phyloP scores from a whole-genome alignment of 768 basidiomycete species.

The Amanita pseudoporphyria region DNA sequence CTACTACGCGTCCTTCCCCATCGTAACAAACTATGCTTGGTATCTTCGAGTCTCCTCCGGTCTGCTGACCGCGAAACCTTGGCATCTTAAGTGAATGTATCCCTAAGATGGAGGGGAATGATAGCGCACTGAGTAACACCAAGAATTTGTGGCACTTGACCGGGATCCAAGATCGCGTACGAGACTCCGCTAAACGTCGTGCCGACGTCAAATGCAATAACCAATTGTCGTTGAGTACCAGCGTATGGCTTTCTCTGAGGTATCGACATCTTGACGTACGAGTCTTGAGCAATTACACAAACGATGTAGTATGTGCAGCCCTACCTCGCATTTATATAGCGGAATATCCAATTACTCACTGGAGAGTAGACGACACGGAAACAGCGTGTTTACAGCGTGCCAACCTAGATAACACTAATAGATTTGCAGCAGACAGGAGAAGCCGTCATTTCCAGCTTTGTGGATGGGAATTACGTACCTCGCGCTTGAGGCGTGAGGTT shows the following conservation, averaged over 20 bases:
- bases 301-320: background rate
- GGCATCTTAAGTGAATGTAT: conserved; percentile 40
- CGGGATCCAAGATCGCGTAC: conserved; percentile 26
- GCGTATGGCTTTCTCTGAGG: conserved; percentile 24
- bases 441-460: background rate
- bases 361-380: background rate
- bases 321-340: background rate
- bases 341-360: background rate
- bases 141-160: conserved; percentile 21
- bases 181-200: conserved; percentile 39
- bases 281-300: background rate
- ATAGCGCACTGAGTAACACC: conserved; percentile 25
- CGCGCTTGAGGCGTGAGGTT: background rate
- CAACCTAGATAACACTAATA: too few relatives aligned
- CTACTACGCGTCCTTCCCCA: background rate
- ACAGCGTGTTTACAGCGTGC: background rate
- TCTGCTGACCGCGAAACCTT: conserved; percentile 2
- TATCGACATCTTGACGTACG: conserved; percentile 10
- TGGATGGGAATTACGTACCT: background rate
- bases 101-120: conserved; percentile 3
- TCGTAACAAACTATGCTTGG: conserved; percentile 7
- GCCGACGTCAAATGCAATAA: conserved; percentile 43
- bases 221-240: conserved; percentile 30
- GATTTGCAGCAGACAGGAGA: too few relatives aligned
- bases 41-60: conserved; percentile 5